phyloP scores from a whole-genome alignment of 2,329 filamentous ascomycete genomes.

The Aspergillus latus region DNA sequence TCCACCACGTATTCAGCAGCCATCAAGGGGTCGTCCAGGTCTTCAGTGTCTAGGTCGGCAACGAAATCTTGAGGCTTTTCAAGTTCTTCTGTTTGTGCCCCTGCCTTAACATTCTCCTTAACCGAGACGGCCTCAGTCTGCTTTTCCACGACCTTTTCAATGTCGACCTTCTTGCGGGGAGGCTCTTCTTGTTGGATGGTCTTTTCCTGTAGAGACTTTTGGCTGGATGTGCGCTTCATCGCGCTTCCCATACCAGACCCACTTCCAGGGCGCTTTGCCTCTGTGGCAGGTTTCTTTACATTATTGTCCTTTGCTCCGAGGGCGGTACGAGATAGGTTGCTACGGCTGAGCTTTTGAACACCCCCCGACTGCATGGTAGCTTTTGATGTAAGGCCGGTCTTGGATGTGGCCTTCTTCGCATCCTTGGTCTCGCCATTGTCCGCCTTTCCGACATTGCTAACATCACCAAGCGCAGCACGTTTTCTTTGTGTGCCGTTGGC shows the following conservation, averaged over 20 bases:
- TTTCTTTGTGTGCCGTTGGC: conserved; percentile 60
- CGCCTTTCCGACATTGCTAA: conserved; percentile 86
- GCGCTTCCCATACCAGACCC: conserved; percentile 66
- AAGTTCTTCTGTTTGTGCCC: conserved; percentile 38
- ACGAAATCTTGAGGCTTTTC: conserved; percentile 45
- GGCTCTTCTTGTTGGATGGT: conserved; percentile 60
- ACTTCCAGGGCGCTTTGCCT: conserved; percentile 70
- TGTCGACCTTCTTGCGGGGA: conserved; percentile 64
- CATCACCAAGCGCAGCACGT: conserved; percentile 84
- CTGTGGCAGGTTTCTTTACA: conserved; percentile 61
- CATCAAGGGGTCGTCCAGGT: conserved; percentile 93
- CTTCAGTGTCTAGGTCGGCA: conserved; percentile 75
- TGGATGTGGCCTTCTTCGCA: conserved; percentile 70
- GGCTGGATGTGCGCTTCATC: conserved; percentile 65
- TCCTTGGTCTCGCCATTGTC: conserved; percentile 60
- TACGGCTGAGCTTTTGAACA: conserved; percentile 69
- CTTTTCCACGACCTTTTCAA: conserved; percentile 43
- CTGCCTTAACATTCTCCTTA: conserved; percentile 26
- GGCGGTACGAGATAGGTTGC: conserved; percentile 61
- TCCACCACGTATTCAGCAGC: conserved; percentile 95
- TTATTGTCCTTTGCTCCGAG: conserved; percentile 64
- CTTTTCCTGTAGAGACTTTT: conserved; percentile 62
- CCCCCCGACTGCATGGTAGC: conserved; percentile 73
- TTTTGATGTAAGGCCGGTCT: conserved; percentile 74
- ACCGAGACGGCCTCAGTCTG: conserved; percentile 36